Evolutionary conservation across 2,329 filamentous ascomycete genomes (phyloP).

Genomic region (Blastomyces gilchristii): DNA sequence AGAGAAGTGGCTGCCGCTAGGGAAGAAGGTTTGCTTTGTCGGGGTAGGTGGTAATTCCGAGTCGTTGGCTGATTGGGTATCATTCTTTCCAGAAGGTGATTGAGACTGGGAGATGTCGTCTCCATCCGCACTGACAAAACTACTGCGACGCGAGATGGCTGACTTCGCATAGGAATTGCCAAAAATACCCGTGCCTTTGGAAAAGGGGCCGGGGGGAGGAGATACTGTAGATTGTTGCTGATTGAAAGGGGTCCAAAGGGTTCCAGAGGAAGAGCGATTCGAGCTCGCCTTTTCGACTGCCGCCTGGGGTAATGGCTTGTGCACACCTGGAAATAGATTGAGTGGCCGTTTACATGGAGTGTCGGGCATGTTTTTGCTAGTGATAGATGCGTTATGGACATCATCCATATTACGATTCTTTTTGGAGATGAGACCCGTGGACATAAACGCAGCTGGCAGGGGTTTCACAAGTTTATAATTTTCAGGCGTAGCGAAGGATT

Average conservation of each 20-base stretch:
- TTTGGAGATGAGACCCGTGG: slow-evolving; percentile 89
- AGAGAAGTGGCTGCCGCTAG: slow-evolving; percentile 24
- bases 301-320: slow-evolving; percentile 46
- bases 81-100: slow-evolving; percentile 45
- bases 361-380: slow-evolving; percentile 68
- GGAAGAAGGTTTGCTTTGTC: slow-evolving; percentile 53
- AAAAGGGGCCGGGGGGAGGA: slow-evolving; percentile 54
- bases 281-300: slow-evolving; percentile 52
- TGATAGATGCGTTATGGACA: slow-evolving; percentile 34
- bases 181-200: slow-evolving; percentile 53
- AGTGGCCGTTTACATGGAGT: slow-evolving; percentile 88
- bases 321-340: slow-evolving; percentile 56
- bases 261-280: slow-evolving; percentile 62
- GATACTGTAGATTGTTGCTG: slow-evolving; percentile 42
- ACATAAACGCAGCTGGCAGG: slow-evolving; percentile 77
- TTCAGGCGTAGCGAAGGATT: slow-evolving; percentile 61
- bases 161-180: slow-evolving; percentile 44
- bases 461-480: slow-evolving; percentile 68
- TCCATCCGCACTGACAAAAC: slow-evolving; percentile 70
- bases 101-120: slow-evolving; percentile 56
- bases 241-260: slow-evolving; percentile 73
- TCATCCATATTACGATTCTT: slow-evolving; percentile 76
- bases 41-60: slow-evolving; percentile 83
- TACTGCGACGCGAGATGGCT: slow-evolving; percentile 48
- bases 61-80: slow-evolving; percentile 51